Base-by-base conservation (phyloP, 1,139 yeast genomes). In the Tardiomyces digboiensis region DNA sequence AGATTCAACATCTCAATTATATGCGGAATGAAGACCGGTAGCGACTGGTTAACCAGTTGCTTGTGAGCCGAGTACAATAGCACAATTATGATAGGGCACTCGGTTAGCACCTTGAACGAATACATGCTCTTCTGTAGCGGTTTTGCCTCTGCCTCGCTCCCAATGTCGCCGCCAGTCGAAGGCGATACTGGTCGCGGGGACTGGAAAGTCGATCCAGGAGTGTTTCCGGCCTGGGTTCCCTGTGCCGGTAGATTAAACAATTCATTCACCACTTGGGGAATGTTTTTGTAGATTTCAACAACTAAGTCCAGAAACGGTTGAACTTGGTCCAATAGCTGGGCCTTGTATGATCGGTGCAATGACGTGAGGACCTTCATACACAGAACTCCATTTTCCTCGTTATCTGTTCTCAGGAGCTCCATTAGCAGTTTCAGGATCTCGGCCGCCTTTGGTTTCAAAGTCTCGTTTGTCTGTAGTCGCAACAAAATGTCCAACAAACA, bases 11-110 rank as follows among this genome's bases (percentile, higher is more conserved):
- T 72, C 47, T 78, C 79, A 47, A 93, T 78, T 26, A 91, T 84
- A 49, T 82, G 79, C 0, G 97, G 97, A 46, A 91, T 75, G 52
- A 91, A 86, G 18, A 68, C 70, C 1, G 93, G 88, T 38, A 91
- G 70, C 1, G 91, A 78, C 0, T 84, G 69, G 42, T 76, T 76
- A 2, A 85, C 86, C 44, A 88, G 67, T 39, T 78, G 78, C 59
- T 87, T 86, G 65, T 89, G 89, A 0, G 95, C 81, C 1, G 95
- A 84, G 56, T 86, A 87, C 44, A 93, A 71, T 7, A 95, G 78
- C 2, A 93, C 98, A 78, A 93, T 85, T 8, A 95, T 89, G 38
- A 93, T 89, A 6, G 99, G 99, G 60, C 97, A 89, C 62, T 93
- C 99, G 0, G 97, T 88, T 47, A 91, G 73, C 10, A 93, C 87